Evolutionary conservation across 768 basidiomycete species (phyloP).

Genomic region (Pleurotus giganteus): DNA sequence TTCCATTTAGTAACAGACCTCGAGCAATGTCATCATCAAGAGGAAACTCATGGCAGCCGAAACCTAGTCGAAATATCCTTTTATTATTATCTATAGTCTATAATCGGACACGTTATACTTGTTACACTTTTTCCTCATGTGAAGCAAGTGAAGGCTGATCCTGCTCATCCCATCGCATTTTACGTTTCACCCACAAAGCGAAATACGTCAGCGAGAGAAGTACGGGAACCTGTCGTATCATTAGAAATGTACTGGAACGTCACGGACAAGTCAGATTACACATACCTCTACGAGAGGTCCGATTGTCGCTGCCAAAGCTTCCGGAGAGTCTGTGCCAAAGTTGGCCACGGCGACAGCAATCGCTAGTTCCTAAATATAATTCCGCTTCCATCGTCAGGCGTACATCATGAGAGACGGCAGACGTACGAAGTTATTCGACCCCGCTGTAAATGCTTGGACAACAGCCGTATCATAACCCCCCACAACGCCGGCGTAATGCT

Average conservation of each 20-base stretch:
- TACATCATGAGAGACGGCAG: neutral
- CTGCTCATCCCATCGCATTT: constrained; percentile 41
- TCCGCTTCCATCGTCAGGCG: too few species aligned
- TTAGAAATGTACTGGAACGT: neutral
- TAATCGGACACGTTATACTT: too few species aligned
- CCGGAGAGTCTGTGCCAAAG: constrained; percentile 74
- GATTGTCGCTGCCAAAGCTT: constrained; percentile 80
- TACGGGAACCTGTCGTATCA: constrained; percentile 41
- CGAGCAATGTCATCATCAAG: too few species aligned
- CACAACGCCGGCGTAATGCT: constrained; percentile 14
- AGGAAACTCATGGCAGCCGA: too few species aligned
- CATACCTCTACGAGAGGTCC: constrained; percentile 73
- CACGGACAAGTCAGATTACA: neutral
- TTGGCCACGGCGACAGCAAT: constrained; percentile 80
- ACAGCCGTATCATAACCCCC: constrained; percentile 69
- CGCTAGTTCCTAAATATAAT: constrained; percentile 76
- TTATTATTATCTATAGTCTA: too few species aligned
- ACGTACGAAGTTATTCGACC: constrained; percentile 74
- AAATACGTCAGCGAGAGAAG: constrained; percentile 68
- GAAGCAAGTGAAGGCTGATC: too few species aligned
- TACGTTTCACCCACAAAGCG: constrained; percentile 43
- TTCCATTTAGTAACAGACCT: too few species aligned
- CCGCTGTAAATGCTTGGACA: constrained; percentile 77
- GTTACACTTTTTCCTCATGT: too few species aligned
- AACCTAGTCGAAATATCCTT: too few species aligned